Conservation (phyloP, 169 alveolate species). For the Perkinsus olseni region DNA sequence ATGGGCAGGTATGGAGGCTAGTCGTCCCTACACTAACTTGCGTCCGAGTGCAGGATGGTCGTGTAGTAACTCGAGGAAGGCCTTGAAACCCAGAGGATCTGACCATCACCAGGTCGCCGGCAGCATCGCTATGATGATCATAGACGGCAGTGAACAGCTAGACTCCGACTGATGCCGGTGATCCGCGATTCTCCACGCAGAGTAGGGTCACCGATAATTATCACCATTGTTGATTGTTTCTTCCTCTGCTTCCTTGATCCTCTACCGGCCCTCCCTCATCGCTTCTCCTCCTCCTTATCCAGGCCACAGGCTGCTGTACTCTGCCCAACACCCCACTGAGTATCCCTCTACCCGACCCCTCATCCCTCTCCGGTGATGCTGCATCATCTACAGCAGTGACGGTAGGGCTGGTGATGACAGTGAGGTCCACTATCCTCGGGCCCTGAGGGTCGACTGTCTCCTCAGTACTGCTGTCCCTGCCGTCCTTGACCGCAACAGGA, state of each 20-base stretch:
- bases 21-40: neutral
- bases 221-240: neutral
- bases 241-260: neutral
- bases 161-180: too few species aligned
- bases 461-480: too few species aligned
- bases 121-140: too few species aligned
- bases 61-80: neutral
- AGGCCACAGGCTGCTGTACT: neutral
- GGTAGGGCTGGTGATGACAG: neutral
- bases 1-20: too few species aligned
- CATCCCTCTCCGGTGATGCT: neutral
- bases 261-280: neutral
- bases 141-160: too few species aligned
- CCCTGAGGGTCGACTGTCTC: neutral
- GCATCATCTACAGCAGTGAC: neutral
- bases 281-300: neutral
- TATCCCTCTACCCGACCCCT: neutral
- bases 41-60: neutral
- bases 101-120: neutral
- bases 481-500: too few species aligned
- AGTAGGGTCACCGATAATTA: too few species aligned
- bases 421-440: neutral
- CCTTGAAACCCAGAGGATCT: neutral
- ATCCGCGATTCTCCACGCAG: too few species aligned
- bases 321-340: neutral